Conservation (phyloP, 257 asterid genomes). For the Linaria vulgaris region DNA sequence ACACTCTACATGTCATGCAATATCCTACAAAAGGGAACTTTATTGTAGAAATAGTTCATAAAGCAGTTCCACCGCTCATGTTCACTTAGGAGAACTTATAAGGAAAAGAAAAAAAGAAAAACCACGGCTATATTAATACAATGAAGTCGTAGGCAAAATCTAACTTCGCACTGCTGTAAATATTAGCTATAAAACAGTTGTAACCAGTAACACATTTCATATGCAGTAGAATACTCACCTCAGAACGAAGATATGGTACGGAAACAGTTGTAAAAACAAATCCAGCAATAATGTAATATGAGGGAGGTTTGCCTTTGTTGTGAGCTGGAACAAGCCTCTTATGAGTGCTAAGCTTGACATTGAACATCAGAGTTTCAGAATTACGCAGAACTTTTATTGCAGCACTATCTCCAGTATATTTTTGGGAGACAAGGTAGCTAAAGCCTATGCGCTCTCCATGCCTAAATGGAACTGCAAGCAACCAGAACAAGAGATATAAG, state of each 20-base stretch:
- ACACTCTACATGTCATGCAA: no score
- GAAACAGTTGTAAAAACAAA: conserved; percentile 85
- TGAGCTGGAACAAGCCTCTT: conserved; percentile 86
- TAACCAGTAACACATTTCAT: no score
- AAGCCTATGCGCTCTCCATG: conserved; percentile 98
- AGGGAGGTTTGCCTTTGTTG: conserved; percentile 91
- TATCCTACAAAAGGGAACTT: no score
- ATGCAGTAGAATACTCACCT: conserved; percentile 47
- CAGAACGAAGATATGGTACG: conserved; percentile 92
- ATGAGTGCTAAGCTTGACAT: conserved; percentile 63
- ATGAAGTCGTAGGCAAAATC: no score
- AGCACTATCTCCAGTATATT: conserved; percentile 85
- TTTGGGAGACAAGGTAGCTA: conserved; percentile 90
- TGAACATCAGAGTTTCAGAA: conserved; percentile 54
- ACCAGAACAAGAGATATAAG: conserved; percentile 28
- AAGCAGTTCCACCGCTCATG: no score
- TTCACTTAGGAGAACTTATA: no score
- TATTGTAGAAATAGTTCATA: no score
- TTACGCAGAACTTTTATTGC: conserved; percentile 71
- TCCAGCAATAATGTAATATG: conserved; percentile 87
- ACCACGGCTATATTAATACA: no score
- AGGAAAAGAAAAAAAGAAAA: no score
- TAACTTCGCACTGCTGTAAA: no score
- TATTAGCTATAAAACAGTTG: no score
- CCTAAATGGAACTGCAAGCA: conserved; percentile 93